Conservation (phyloP, 2,329 filamentous ascomycete genomes). For the Aspergillus sp. region DNA sequence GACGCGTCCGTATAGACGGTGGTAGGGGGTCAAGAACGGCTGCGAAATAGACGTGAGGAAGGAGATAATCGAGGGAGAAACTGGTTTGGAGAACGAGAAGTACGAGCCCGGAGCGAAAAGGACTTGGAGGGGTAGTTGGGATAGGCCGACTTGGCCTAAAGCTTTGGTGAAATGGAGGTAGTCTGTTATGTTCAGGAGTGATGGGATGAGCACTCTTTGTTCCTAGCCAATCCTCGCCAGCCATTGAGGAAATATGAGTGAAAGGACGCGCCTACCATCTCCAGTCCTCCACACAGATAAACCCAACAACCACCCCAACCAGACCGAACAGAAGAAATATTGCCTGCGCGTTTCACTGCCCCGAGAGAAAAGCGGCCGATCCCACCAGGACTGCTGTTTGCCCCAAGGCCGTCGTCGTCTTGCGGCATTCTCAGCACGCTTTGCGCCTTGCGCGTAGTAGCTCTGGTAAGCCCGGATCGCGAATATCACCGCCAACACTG, state of each 20-base stretch:
- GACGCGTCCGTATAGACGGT: slow-evolving; percentile 51
- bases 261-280: slow-evolving; percentile 38
- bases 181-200: slow-evolving; percentile 35
- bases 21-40: slow-evolving; percentile 47
- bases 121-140: slow-evolving; percentile 53
- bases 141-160: slow-evolving; percentile 51
- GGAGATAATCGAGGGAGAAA: slow-evolving; percentile 42
- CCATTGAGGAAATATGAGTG: neutral
- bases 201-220: neutral
- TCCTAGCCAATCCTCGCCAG: neutral
- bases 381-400: slow-evolving; percentile 34
- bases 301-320: slow-evolving; percentile 46
- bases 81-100: slow-evolving; percentile 38
- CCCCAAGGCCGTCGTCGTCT: slow-evolving; percentile 1
- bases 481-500: slow-evolving; percentile 41
- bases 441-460: neutral
- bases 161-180: slow-evolving; percentile 58
- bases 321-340: slow-evolving; percentile 40
- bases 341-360: slow-evolving; percentile 45
- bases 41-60: slow-evolving; percentile 47
- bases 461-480: slow-evolving; percentile 27
- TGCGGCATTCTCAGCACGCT: slow-evolving; percentile 1
- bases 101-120: slow-evolving; percentile 41
- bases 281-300: slow-evolving; percentile 46
- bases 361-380: slow-evolving; percentile 34